These are phyloP conservation scores for Platanus orientalis DNA, from an alignment of 164 flowering plant species.

Conservation along the genomic window DNA sequence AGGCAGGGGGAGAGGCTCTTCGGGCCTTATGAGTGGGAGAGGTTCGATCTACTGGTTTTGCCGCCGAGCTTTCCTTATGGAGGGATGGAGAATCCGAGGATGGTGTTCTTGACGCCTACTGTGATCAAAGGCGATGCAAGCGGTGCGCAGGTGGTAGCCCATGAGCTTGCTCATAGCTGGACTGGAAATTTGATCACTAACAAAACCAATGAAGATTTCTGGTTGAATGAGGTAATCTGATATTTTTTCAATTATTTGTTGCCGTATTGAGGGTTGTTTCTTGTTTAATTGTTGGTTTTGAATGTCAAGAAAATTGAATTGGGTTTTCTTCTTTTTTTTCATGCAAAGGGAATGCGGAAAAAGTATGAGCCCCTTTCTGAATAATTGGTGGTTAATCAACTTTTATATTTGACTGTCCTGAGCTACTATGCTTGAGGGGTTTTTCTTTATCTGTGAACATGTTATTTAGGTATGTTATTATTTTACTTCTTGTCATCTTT, in stretches of 20 bases:
- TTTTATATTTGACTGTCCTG: background rate
- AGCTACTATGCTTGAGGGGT: background rate
- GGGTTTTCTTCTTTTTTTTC: no score
- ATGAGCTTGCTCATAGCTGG: slow-evolving; percentile 99
- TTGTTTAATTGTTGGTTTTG: background rate
- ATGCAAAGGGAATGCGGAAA: background rate
- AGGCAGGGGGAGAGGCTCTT: slow-evolving; percentile 83
- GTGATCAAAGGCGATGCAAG: slow-evolving; percentile 86
- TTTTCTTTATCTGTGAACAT: background rate
- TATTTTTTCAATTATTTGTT: background rate
- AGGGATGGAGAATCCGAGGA: slow-evolving; percentile 98
- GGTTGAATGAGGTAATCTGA: slow-evolving; percentile 85
- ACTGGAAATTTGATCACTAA: slow-evolving; percentile 96
- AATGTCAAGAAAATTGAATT: background rate
- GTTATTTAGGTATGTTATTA: background rate
- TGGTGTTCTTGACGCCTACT: slow-evolving; percentile 93
- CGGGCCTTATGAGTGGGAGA: slow-evolving; percentile 92
- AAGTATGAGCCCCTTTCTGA: background rate
- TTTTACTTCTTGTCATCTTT: background rate
- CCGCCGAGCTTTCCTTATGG: slow-evolving; percentile 99
- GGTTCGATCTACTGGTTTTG: slow-evolving; percentile 87
- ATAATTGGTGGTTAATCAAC: background rate
- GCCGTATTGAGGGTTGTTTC: background rate
- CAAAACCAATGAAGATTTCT: slow-evolving; percentile 87
- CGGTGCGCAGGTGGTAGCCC: slow-evolving; percentile 94